Evolutionary conservation across 2,329 filamentous ascomycete genomes (phyloP).

Genomic region (Pyrenophora tritici-repentis): DNA sequence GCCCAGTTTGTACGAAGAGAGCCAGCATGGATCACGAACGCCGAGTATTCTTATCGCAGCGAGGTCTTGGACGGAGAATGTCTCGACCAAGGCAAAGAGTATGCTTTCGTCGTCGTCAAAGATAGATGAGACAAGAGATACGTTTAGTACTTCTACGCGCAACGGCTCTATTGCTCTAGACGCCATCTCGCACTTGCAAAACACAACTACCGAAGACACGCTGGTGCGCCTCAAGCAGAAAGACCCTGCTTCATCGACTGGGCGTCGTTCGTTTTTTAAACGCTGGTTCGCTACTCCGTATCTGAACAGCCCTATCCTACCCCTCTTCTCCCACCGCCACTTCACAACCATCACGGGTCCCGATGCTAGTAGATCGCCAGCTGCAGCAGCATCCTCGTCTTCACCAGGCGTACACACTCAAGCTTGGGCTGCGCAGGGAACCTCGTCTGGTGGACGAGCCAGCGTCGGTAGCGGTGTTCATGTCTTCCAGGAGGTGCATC

Average conservation of each 20-base stretch:
- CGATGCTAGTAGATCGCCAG: background rate
- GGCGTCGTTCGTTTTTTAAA: slow-evolving; percentile 21
- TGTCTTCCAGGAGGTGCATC: slow-evolving; percentile 35
- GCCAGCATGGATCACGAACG: slow-evolving; percentile 20
- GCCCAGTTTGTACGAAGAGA: slow-evolving; percentile 31
- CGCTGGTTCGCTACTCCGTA: slow-evolving; percentile 23
- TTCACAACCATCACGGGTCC: slow-evolving; percentile 2
- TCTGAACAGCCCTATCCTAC: slow-evolving; percentile 19
- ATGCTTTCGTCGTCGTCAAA: slow-evolving; percentile 25
- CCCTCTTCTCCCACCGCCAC: slow-evolving; percentile 20
- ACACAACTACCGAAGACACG: slow-evolving; percentile 15
- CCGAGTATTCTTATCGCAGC: slow-evolving; percentile 22
- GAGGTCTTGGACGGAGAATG: slow-evolving; percentile 21
- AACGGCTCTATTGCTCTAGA: slow-evolving; percentile 17
- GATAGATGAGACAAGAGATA: slow-evolving; percentile 17
- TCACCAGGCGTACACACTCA: slow-evolving; percentile 23
- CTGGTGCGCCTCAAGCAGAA: slow-evolving; percentile 2
- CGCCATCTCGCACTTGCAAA: slow-evolving; percentile 1
- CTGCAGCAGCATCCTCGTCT: background rate
- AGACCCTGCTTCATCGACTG: background rate
- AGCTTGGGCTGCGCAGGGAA: slow-evolving; percentile 31
- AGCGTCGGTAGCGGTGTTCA: slow-evolving; percentile 23
- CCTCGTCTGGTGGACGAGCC: background rate
- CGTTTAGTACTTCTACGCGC: background rate
- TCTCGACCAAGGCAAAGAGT: slow-evolving; percentile 32